Base-by-base conservation (phyloP, 352 stramenopile genomes). In the Phytophthora cryptogea region DNA sequence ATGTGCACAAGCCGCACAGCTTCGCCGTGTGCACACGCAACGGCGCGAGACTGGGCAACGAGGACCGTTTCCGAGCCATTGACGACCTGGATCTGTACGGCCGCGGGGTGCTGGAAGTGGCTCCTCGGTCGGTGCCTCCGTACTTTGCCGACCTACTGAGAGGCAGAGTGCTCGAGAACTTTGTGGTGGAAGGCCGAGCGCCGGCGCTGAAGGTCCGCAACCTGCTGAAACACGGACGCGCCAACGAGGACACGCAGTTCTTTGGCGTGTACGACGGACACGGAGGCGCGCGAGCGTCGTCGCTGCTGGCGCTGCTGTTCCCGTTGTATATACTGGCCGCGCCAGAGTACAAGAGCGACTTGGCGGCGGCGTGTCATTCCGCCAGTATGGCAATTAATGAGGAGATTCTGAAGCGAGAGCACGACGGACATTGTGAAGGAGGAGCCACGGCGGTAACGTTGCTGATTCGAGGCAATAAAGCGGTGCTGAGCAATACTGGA, bases 261-360 rank as follows among this genome's bases (percentile, higher is more conserved):
- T 91, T 80, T 44, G 84, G 80, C 7, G 59, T 93, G n/a, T 93
- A 87, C 55, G 84, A 93, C 47, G 84, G 84, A 33, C 84, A 93
- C 36, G 84, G 81, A 26, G 84, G 84, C 16, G 76, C 68, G 8
- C 67, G 65, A 40, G 83, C 80, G 41, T 90, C 80, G 31, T 81
- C 76, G 17, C 51, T 90, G 5, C 50, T 92, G 28, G 82, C 82
- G 23, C 68, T 90, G 47, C 60, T 91, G 8, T 75, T 92, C 41
- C 82, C 82, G 9, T 42, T 91, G 10, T 94, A 88, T 62, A 47
- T 92, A n/a, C 63, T 88, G 2, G 61, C 80, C n/a, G 66, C 80
- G 5, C 48, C 69, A 2, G 69, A 86, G 36, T 94, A 83, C 33
- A 48, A 52, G 6, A 67, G 32, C 0, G 72, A 86, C 59, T 43